Base-by-base conservation (phyloP, 2,329 filamentous ascomycete species). In the Rhynchosporium graminicola region DNA sequence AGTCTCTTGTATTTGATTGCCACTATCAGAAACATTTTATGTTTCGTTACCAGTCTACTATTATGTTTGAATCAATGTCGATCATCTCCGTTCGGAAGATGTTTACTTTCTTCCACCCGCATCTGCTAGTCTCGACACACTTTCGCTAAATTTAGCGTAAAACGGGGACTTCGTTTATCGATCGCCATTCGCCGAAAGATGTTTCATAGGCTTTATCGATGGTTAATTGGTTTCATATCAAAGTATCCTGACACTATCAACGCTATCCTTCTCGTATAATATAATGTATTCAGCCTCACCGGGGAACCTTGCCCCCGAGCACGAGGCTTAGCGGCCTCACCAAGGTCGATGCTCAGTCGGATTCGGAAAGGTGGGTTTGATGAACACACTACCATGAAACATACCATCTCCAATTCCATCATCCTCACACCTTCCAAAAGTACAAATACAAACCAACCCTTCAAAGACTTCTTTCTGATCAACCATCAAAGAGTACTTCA, bases 181-280 rank as follows among this genome's bases (percentile, higher is more conserved):
- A 10, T 36, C 2, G 9, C 33, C 5, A 1, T 6, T 36, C 33
- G 33, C 33, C 33, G 33, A 6, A 10, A 36, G 12, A 43, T 43
- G 40, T 43, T 43, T 43, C 40, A 15, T 15, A 43, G 9, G 5
- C 42, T 3, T n/a, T 7, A n/a, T n/a, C 13, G 4, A 45, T 6
- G 42, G 13, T 20, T 4, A 42, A 28, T 40, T 5, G 15, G 6
- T 42, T 15, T n/a, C 15, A 26, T 20, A 40, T 20, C 26, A 1
- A 40, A 28, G 1, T 33, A 9, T 26, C 26, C 5, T n/a, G 31
- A 52, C 2, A 33, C 51, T 42, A 28, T 54, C 33, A 54, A 29
- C 33, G 38, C 40, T 33, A 40, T n/a, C 36, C 20, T 26, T 33
- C 50, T 54, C 51, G 51, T 54, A 54, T 54, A 40, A 33, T 54